Evolutionary conservation across 139 green algal genomes (phyloP), one percentile per base, ranked within the genome.

Genomic region (Haematococcus lacustris): DNA sequence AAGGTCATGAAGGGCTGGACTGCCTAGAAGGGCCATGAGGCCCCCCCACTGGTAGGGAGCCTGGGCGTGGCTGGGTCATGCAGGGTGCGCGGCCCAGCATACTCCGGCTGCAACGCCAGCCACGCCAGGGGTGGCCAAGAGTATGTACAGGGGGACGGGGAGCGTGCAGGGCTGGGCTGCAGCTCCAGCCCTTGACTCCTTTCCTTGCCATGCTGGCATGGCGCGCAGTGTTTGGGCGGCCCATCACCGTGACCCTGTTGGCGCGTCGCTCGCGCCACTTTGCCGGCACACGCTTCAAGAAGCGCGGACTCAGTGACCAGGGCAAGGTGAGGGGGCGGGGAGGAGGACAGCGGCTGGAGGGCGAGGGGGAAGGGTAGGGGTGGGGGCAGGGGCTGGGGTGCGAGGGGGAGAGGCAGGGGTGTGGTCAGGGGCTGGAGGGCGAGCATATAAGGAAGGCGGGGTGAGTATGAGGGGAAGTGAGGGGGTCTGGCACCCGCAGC

Each of bases 211-310:
- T 32, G 26, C 43, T 25, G 6, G 28, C 43, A n/a, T n/a, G n/a
- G 38, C 2, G 2, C n/a, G 1, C 80, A 77, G 77, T 97, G 50
- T 85, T 94, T 79, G 93, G 94, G 0, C 87, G 86, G 37, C 71
- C 81, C 3, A 70, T 98, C 66, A 89, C 76, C 2, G n/a, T 98
- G 17, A 98, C 93, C 21, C 81, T 98, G 32, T 81, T 97, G 35
- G 83, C 91, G 17, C 86, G 94, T 1, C 89, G 94, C 65, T 97
- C 91, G 0, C 84, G 87, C 33, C 85, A 93, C 79, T 98, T 98
- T 89, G 93, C 93, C 71, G 94, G 94, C 66, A 98, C 94, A 2
- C 83, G 94, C 28, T 98, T 93, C 78, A 83, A 91, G 66, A 98
- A 98, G 89, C 82, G 94, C 0, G 94, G 94, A 51, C 80, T 97